Conservation (phyloP, 768 basidiomycete species). For the Tylopilus felleus region DNA sequence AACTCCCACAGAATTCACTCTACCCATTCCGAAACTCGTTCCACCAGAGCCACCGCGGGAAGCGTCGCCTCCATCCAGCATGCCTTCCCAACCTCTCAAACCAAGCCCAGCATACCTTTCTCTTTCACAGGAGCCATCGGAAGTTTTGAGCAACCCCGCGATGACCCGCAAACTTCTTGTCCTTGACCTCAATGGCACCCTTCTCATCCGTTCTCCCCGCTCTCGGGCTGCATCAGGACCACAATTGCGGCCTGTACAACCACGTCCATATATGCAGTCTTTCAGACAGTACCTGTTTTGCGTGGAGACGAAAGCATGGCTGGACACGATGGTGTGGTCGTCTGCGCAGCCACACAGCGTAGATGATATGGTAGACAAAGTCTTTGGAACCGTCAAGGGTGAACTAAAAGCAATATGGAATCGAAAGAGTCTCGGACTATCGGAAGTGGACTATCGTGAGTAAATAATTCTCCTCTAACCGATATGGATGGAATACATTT, state of each 20-base stretch:
- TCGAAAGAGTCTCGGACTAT: conserved; percentile 72
- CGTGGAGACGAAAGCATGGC: conserved; percentile 55
- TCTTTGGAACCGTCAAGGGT: conserved; percentile 46
- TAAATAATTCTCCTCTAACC: conserved; percentile 23
- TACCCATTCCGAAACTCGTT: neutral
- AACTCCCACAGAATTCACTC: conserved; percentile 2
- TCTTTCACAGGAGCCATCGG: conserved; percentile 29
- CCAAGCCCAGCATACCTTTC: conserved; percentile 39
- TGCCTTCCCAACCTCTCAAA: neutral
- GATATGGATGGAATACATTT: neutral
- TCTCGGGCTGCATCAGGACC: conserved; percentile 13
- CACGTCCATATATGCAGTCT: conserved; percentile 61
- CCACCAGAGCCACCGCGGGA: neutral
- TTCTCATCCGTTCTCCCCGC: conserved; percentile 53
- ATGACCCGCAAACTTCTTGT: conserved; percentile 60
- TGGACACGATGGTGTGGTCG: conserved; percentile 88
- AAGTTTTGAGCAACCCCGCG: conserved; percentile 22
- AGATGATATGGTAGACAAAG: conserved; percentile 63
- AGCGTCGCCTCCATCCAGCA: neutral
- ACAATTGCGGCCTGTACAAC: conserved; percentile 43
- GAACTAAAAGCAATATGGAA: conserved; percentile 70
- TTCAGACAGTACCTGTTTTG: conserved; percentile 66
- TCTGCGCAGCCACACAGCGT: conserved; percentile 83
- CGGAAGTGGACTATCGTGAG: conserved; percentile 61
- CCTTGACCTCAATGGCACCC: conserved; percentile 65